Percentiles rank a stretch among this genome's conserved stretches.
phyloP scores from a whole-genome alignment of 306 rosid species.

The Spatholobus suberectus region DNA sequence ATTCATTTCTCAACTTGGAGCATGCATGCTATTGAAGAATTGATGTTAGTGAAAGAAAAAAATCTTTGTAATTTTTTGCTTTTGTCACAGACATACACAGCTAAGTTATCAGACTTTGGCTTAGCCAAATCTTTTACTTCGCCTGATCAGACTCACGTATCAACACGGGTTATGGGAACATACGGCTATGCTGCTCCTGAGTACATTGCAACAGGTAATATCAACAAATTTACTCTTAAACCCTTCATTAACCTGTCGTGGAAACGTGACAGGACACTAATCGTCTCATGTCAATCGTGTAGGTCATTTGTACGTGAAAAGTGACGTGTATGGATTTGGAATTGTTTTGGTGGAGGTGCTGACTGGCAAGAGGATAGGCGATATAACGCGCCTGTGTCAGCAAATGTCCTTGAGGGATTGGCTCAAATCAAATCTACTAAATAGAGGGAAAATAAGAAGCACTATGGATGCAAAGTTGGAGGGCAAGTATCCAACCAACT shows the following conservation, averaged over 20 bases:
- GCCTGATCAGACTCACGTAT: slow-evolving; percentile 66
- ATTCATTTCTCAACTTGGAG: neutral
- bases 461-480: slow-evolving; percentile 77
- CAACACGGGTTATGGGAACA: slow-evolving; percentile 80
- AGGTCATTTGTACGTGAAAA: slow-evolving; percentile 84
- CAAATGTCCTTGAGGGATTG: slow-evolving; percentile 56
- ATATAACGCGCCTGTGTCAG: slow-evolving; percentile 49
- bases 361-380: slow-evolving; percentile 64
- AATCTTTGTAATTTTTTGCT: slow-evolving; percentile 3
- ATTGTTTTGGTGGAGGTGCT: slow-evolving; percentile 77
- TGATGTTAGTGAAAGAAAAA: neutral
- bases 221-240: slow-evolving; percentile 12
- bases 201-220: slow-evolving; percentile 72
- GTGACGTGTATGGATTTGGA: slow-evolving; percentile 91
- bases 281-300: slow-evolving; percentile 25
- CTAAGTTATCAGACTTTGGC: slow-evolving; percentile 90
- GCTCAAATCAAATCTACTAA: slow-evolving; percentile 73
- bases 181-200: slow-evolving; percentile 88
- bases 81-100: slow-evolving; percentile 59
- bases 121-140: slow-evolving; percentile 76
- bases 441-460: slow-evolving; percentile 60
- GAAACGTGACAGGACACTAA: neutral
- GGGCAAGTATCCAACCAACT: slow-evolving; percentile 79
- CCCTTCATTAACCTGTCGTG: neutral
- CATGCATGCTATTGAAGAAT: neutral